These are phyloP conservation scores for Penicillium sp. DNA, from an alignment of 2,329 filamentous ascomycete genomes.

Conservation along the genomic window DNA sequence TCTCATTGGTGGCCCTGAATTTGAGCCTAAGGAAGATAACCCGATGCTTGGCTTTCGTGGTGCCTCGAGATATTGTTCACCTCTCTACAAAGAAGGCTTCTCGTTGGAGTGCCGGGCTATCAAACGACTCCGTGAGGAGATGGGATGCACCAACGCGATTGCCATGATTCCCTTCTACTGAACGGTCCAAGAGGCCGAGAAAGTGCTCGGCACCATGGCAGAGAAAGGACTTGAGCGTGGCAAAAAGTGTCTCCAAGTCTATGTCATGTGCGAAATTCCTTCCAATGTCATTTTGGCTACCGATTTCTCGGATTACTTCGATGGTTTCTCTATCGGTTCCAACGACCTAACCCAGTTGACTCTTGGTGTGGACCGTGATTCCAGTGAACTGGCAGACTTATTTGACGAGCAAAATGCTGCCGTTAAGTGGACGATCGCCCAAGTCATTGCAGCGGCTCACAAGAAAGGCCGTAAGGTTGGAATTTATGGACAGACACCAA, in stretches of 20 bases:
- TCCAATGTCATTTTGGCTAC: conserved; percentile 44
- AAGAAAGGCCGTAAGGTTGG: conserved; percentile 40
- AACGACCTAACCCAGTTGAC: conserved; percentile 46
- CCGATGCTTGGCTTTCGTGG: conserved; percentile 48
- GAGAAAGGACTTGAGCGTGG: conserved; percentile 42
- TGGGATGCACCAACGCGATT: conserved; percentile 42
- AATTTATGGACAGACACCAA: conserved; percentile 44
- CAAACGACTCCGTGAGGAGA: conserved; percentile 39
- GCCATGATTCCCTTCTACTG: conserved; percentile 46
- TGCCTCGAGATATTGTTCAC: conserved; percentile 46
- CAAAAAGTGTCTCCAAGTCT: conserved; percentile 39
- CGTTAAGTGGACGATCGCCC: conserved; percentile 43
- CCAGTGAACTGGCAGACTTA: conserved; percentile 37
- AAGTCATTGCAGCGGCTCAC: conserved; percentile 34
- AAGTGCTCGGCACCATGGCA: conserved; percentile 39
- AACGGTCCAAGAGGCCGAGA: conserved; percentile 38
- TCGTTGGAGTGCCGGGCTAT: conserved; percentile 44
- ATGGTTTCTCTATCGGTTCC: conserved; percentile 47
- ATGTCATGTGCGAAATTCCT: conserved; percentile 48
- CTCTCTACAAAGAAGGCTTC: conserved; percentile 42
- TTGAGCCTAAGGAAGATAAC: conserved; percentile 44
- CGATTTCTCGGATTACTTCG: conserved; percentile 40
- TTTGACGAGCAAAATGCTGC: conserved; percentile 45
- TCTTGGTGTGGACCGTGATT: conserved; percentile 44
- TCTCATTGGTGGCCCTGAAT: conserved; percentile 43